Evolutionary conservation across 1,139 yeast genomes (phyloP).

Genomic region (Petasospora rhodanensis): DNA sequence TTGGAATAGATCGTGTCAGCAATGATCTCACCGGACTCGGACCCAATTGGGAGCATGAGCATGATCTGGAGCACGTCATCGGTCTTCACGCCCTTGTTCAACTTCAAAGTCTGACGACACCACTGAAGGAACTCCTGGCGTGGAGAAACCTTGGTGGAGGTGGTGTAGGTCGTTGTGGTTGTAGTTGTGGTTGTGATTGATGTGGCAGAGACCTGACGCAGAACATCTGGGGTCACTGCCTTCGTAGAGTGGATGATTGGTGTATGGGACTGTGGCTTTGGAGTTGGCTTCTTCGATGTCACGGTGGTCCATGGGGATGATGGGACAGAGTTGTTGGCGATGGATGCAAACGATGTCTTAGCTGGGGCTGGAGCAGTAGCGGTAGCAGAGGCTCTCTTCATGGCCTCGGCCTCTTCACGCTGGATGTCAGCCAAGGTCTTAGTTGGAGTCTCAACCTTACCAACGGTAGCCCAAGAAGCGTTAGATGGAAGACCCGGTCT

Average conservation of each 20-base stretch:
- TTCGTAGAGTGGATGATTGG: conserved; percentile 10
- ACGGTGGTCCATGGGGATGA: conserved; percentile 34
- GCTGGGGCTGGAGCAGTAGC: no score
- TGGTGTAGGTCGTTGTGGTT: conserved; percentile 30
- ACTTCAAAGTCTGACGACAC: conserved; percentile 74
- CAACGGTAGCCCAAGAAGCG: conserved; percentile 22
- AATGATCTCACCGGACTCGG: conserved; percentile 78
- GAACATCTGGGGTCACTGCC: conserved; percentile 37
- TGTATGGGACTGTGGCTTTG: conserved; percentile 12
- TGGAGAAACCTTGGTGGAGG: conserved; percentile 25
- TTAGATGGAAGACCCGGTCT: conserved; percentile 25
- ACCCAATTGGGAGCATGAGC: conserved; percentile 67
- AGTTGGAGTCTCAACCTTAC: conserved; percentile 28
- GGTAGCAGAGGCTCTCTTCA: no score
- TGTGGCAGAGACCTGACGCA: conserved; percentile 43
- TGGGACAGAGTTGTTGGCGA: conserved; percentile 14
- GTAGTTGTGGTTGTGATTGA: no score
- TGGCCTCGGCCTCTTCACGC: conserved; percentile 40
- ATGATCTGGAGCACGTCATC: conserved; percentile 79
- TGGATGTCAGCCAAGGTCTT: conserved; percentile 46
- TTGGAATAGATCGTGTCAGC: conserved; percentile 90
- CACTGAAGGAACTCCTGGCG: conserved; percentile 75
- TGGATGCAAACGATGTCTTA: conserved; percentile 22
- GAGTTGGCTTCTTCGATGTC: conserved; percentile 18
- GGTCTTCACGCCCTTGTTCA: conserved; percentile 69